Base-by-base conservation (phyloP, 148 eudicot species). In the Linanthus parryae region DNA sequence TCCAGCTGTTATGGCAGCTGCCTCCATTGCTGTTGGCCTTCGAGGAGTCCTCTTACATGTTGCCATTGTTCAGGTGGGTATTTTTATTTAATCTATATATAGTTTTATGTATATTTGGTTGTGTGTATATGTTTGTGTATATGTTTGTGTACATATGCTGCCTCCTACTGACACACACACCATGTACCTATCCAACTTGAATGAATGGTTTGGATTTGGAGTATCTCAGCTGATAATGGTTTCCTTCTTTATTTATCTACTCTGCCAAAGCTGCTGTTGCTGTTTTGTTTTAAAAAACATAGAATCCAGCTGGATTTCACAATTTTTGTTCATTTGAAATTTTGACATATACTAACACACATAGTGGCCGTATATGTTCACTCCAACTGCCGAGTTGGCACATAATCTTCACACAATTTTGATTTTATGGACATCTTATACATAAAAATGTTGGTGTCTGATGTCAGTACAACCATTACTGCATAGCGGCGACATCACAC, bases 1-100 rank as follows among this genome's bases (percentile, higher is more conserved):
- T 24, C 95, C 95, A 52, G 95, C 90, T 65, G 86, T 86, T 58
- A 86, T 86, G 86, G 90, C 86, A 19, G 95, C 82, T 28, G 82
- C 89, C 61, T 86, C 95, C 54, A 64, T 82, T 41, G 73, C 72
- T 54, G 80, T 86, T 66, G 95, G 95, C 28, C 81, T 86, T 10
- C 89, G 95, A 1, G 95, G 95, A 14, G 62, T 55, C 21, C 90
- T 86, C 56, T 65, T 86, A 45, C 95, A 72, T 35, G 70, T 86
- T 27, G 90, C 95, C 47, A 82, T 86, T 58, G 95, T 86, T 24
- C 95, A 86, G 90, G 95, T 86, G 56, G 13, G 29, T 53, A 20
- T 13, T 28, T 25, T 8, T 17, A 23, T 20, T 9, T 37, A 1
- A 14, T 18, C 19, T 26, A 38, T 27, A 16, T 49, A n/a, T 37